Percentiles rank a stretch among this genome's conserved stretches.
Conservation (phyloP, 768 basidiomycete species). For the Tubosaeta sp. region DNA sequence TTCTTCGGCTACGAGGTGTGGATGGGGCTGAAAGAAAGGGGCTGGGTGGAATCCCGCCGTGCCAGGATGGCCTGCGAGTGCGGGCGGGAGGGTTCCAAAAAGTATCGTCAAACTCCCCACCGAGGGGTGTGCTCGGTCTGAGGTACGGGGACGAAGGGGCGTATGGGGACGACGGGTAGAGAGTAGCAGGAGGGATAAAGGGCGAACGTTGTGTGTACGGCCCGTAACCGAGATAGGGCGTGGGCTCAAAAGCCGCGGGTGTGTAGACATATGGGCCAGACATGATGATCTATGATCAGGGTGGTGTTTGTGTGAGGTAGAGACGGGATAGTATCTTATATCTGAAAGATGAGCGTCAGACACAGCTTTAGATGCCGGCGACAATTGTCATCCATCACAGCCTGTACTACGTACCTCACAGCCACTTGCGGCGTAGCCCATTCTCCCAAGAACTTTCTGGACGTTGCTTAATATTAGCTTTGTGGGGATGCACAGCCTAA, state of each 20-base stretch:
- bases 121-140: slow-evolving; percentile 28
- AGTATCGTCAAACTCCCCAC: slow-evolving; percentile 17
- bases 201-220: slow-evolving; percentile 37
- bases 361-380: slow-evolving; percentile 11
- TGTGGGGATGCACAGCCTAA: slow-evolving; percentile 1
- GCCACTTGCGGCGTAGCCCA: slow-evolving; percentile 12
- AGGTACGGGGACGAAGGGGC: slow-evolving; percentile 26
- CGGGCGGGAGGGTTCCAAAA: slow-evolving; percentile 28
- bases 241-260: slow-evolving; percentile 34
- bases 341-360: slow-evolving; percentile 11
- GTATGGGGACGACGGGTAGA: slow-evolving; percentile 37
- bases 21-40: slow-evolving; percentile 21
- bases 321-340: slow-evolving; percentile 6
- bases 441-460: slow-evolving; percentile 1
- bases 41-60: slow-evolving; percentile 27
- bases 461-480: not conserved
- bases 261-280: slow-evolving; percentile 42
- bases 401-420: slow-evolving; percentile 12
- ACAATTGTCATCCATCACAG: slow-evolving; percentile 10
- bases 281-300: slow-evolving; percentile 25
- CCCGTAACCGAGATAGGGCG: slow-evolving; percentile 32
- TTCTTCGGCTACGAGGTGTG: slow-evolving; percentile 16
- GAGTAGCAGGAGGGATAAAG: slow-evolving; percentile 38
- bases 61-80: slow-evolving; percentile 43
- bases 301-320: not conserved